Evolutionary conservation across 2,329 filamentous ascomycete genomes (phyloP), one percentile per base, ranked within the genome.

Genomic region (Sarocladium oryzae): DNA sequence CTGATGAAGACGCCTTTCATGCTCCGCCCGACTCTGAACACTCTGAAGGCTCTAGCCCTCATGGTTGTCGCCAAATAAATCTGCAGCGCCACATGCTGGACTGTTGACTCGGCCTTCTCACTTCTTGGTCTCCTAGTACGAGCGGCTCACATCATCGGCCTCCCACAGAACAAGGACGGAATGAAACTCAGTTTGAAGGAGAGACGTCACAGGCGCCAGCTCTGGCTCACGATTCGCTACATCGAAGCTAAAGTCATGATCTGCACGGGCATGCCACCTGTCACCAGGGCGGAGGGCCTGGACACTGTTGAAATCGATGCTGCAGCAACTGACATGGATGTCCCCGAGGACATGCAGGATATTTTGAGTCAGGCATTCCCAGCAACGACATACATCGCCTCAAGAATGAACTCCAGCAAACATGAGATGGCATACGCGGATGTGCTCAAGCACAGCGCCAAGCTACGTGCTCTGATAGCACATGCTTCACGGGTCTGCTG

Each of bases 1-100:
- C 58, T 69, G 4, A 65, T 66, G 60, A 65, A 69, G 55, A 69
- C 66, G 3, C 64, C 65, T 2, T 67, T 67, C 52, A 68, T 67
- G 61, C 67, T 67, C 45, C 64, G 66, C 2, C 66, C 66, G 7
- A 67, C 62, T 2, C 55, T 67, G 28, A 54, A 63, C n/a, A 57
- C 61, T 1, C 56, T 68, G 13, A 62, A 64, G 50, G 57, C 61
- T 1, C 52, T 67, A 10, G 59, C 60, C 15, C 56, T 69, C 16
- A 66, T 67, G 60, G 61, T 65, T 20, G 60, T 67, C 30, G 66
- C 66, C 23, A 68, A 67, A 55, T 63, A 66, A 38, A 59, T 66
- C 7, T 67, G 65, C 56, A 68, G 68, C 51, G 62, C 66, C 11
- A 68, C 65, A 0, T 69, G 66, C 51, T 68, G 66, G 66, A 61